phyloP scores from a whole-genome alignment of 257 asterid genomes.

The Solanum sparsipilum region DNA sequence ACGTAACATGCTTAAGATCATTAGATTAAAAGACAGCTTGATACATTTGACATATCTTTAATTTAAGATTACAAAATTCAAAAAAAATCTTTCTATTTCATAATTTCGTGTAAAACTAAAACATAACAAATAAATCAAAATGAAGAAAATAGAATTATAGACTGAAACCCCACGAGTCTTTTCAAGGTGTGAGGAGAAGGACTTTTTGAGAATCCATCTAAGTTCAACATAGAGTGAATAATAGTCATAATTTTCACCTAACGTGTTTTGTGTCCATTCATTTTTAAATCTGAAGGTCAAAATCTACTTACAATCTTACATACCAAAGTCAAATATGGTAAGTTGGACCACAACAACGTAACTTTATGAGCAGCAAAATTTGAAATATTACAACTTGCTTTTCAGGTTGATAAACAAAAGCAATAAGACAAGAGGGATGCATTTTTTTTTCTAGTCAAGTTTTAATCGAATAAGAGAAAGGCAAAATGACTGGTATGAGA shows the following conservation, averaged over 20 bases:
- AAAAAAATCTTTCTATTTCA: no score
- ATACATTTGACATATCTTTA: no score
- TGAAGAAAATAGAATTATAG: neutral
- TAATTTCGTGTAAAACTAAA: neutral
- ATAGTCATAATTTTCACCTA: neutral
- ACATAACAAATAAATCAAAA: neutral
- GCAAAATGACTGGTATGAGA: no score
- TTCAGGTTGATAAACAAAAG: neutral
- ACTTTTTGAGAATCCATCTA: neutral
- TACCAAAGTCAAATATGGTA: neutral
- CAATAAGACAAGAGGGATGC: neutral
- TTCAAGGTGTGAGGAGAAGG: neutral
- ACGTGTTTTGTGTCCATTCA: neutral
- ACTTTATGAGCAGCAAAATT: neutral
- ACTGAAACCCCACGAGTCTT: neutral
- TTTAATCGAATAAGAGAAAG: no score
- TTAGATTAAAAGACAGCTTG: no score
- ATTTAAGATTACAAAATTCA: no score
- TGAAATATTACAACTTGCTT: neutral
- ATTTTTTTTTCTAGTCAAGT: no score
- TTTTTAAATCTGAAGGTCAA: neutral
- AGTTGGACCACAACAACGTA: neutral
- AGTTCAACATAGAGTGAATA: neutral
- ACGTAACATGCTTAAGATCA: no score
- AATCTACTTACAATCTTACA: neutral